phyloP scores from a whole-genome alignment of 1,139 yeast species.

The Williopsis jadinii region DNA sequence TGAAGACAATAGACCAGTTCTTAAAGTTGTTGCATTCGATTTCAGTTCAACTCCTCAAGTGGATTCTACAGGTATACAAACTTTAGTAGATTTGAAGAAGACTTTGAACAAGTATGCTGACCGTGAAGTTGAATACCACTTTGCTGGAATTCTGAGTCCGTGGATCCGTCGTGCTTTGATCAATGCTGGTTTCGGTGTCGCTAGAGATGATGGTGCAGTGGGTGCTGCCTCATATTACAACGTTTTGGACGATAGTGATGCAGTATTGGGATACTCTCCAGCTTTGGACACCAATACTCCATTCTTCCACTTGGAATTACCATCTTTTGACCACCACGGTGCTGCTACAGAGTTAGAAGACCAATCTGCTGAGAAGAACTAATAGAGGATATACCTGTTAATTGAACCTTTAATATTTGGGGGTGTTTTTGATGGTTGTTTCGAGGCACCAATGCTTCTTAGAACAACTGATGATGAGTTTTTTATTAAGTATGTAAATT shows the following conservation, averaged over 20 bases:
- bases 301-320: constrained; percentile 82
- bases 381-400: no score
- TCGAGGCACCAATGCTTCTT: no score
- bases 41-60: constrained; percentile 68
- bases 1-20: constrained; percentile 52
- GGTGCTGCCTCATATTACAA: constrained; percentile 24
- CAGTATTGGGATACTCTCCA: constrained; percentile 27
- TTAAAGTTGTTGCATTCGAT: constrained; percentile 72
- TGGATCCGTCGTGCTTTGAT: constrained; percentile 80
- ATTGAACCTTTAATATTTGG: no score
- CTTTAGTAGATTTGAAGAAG: constrained; percentile 68
- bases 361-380: neutral
- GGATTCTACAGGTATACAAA: constrained; percentile 77
- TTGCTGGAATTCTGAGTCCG: constrained; percentile 75
- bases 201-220: constrained; percentile 29
- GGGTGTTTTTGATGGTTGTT: no score
- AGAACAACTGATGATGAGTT: no score
- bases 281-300: constrained; percentile 72
- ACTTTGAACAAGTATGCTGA: constrained; percentile 72
- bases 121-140: constrained; percentile 82
- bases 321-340: constrained; percentile 45
- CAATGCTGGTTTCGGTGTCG: constrained; percentile 74
- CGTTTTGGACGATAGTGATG: constrained; percentile 22
- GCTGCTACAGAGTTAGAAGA: neutral
- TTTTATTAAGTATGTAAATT: no score